Evolutionary conservation across 805 yeast species (phyloP).

Genomic region (Schizosaccharomyces lindneri): DNA sequence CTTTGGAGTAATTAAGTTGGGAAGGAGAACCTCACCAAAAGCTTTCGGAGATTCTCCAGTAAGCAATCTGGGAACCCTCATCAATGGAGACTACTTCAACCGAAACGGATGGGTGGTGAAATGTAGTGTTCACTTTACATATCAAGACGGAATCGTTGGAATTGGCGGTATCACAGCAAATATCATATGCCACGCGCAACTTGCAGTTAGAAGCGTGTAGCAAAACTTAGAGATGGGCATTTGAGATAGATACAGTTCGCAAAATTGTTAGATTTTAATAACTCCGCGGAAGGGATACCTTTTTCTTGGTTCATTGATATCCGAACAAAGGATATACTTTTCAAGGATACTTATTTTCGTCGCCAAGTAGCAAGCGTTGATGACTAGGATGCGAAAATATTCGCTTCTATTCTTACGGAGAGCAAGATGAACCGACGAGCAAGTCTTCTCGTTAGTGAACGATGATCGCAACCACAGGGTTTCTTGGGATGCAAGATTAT

Average conservation of each 20-base stretch:
- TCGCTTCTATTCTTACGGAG: conserved; percentile 13
- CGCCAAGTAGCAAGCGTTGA: conserved; percentile 91
- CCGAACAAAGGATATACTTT: conserved; percentile 71
- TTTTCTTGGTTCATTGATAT: conserved; percentile 79
- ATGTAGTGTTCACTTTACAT: conserved; percentile 69
- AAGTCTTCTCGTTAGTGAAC: conserved; percentile 48
- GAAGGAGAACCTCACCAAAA: conserved; percentile 66
- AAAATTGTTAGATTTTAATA: conserved; percentile 59
- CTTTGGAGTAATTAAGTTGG: conserved; percentile 70
- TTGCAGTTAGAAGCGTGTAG: conserved; percentile 42
- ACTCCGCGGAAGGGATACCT: conserved; percentile 96
- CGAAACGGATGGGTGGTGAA: conserved; percentile 67
- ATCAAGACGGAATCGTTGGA: conserved; percentile 96
- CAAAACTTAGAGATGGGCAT: conserved; percentile 77
- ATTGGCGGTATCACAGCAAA: conserved; percentile 94
- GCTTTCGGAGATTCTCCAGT: conserved; percentile 95
- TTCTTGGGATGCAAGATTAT: conserved; percentile 40
- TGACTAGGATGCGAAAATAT: conserved; percentile 53
- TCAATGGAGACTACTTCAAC: conserved; percentile 89
- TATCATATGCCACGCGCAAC: conserved; percentile 83
- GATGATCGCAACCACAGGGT: conserved; percentile 63
- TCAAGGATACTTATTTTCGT: conserved; percentile 93
- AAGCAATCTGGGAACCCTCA: conserved; percentile 76
- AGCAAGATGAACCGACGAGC: conserved; percentile 14
- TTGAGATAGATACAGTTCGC: conserved; percentile 91